phyloP scores from a whole-genome alignment of 2,329 filamentous ascomycete species.

The Pseudogymnoascus sp. region DNA sequence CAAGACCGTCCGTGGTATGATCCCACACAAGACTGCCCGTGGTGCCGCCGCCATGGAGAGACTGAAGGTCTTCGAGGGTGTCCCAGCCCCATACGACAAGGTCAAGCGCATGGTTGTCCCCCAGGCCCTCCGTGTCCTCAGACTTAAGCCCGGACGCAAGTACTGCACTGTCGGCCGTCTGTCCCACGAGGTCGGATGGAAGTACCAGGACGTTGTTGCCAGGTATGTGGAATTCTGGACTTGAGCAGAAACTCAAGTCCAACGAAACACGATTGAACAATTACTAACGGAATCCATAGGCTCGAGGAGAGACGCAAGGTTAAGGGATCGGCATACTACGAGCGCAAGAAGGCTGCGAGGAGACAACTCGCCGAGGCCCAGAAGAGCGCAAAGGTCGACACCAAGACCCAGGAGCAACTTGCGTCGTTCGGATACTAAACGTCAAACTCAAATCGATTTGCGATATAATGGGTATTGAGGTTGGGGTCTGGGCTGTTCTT shows the following conservation, averaged over 20 bases:
- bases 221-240: conserved; percentile 46
- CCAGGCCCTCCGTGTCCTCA: conserved; percentile 91
- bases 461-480: conserved; percentile 14
- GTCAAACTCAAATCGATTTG: conserved; percentile 11
- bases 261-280: not conserved
- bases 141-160: conserved; percentile 98
- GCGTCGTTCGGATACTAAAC: conserved; percentile 84
- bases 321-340: conserved; percentile 98
- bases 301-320: conserved; percentile 99
- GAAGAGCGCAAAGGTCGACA: conserved; percentile 81
- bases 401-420: conserved; percentile 81
- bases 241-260: conserved; percentile 20
- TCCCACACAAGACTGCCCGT: conserved; percentile 98
- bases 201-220: conserved; percentile 98
- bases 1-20: conserved; percentile 99
- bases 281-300: conserved; percentile 42
- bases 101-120: conserved; percentile 99
- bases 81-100: conserved; percentile 98
- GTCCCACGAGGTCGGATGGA: conserved; percentile 99
- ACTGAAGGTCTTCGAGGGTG: conserved; percentile 99
- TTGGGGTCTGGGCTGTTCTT: conserved; percentile 21
- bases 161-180: conserved; percentile 99
- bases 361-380: conserved; percentile 87
- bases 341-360: conserved; percentile 96
- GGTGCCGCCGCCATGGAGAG: conserved; percentile 94